phyloP scores from a whole-genome alignment of 108 stramenopile species.

The Stephanodiscus triporus region DNA sequence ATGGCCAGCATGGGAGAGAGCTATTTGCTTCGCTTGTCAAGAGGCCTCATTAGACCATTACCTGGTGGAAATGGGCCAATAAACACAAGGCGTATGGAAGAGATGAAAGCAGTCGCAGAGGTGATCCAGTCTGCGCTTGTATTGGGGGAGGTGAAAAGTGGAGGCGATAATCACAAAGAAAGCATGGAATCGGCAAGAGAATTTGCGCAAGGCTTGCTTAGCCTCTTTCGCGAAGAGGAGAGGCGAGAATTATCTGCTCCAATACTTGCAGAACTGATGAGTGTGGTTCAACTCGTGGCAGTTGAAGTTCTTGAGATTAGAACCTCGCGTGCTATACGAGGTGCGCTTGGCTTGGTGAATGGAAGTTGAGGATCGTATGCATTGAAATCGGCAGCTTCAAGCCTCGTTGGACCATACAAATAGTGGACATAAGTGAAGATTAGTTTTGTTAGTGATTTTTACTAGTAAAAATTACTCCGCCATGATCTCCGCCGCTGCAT shows the following conservation, averaged over 20 bases:
- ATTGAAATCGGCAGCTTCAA: too few species aligned
- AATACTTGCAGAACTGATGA: conserved; percentile 68
- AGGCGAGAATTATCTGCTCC: conserved; percentile 66
- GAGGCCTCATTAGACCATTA: conserved; percentile 68
- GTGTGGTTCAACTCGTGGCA: conserved; percentile 82
- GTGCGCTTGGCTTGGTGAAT: conserved; percentile 55
- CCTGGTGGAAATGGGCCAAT: conserved; percentile 87
- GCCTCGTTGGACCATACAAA: too few species aligned
- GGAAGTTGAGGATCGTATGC: conserved; percentile 3
- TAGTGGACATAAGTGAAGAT: too few species aligned
- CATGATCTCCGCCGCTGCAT: too few species aligned
- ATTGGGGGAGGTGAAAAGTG: conserved; percentile 13
- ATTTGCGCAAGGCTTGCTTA: conserved; percentile 54
- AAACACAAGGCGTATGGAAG: conserved; percentile 76
- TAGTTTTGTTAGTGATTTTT: too few species aligned
- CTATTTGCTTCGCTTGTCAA: conserved; percentile 58
- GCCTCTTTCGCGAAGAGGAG: conserved; percentile 57
- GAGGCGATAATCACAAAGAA: conserved; percentile 35
- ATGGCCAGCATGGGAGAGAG: conserved; percentile 87
- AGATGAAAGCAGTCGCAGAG: conserved; percentile 65
- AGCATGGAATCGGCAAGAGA: conserved; percentile 65
- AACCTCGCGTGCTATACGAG: conserved; percentile 74
- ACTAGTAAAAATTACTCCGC: too few species aligned
- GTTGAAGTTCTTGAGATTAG: conserved; percentile 88
- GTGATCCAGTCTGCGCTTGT: conserved; percentile 72